Evolutionary conservation across 495 filamentous ascomycete species (phyloP).

Genomic region (Neurospora sp.): DNA sequence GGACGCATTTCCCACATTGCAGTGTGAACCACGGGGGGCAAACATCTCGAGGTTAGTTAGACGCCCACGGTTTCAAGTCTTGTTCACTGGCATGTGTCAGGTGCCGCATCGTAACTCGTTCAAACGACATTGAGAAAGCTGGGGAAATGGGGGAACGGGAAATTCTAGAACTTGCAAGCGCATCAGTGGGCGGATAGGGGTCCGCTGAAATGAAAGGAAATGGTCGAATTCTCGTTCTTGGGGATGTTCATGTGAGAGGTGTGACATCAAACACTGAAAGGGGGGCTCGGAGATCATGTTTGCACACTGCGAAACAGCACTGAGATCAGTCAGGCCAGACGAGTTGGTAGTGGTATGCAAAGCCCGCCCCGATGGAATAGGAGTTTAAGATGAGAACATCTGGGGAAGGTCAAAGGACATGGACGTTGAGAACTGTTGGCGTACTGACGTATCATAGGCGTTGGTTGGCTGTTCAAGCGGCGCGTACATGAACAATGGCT

Average conservation of each 20-base stretch:
- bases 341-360: neutral
- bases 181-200: neutral
- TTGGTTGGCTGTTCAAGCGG: neutral
- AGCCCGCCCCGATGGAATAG: neutral
- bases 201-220: neutral
- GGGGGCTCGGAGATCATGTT: neutral
- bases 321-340: neutral
- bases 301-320: neutral
- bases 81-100: neutral
- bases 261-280: neutral
- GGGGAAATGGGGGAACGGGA: neutral
- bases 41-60: neutral
- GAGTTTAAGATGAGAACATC: neutral
- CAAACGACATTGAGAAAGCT: neutral
- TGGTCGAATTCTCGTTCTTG: neutral
- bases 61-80: neutral
- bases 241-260: neutral
- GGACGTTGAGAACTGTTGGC: neutral
- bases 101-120: neutral
- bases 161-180: neutral
- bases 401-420: neutral
- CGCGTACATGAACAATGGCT: neutral
- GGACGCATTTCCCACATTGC: neutral
- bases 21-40: neutral
- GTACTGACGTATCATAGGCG: neutral